A percentile compares a stretch with the other conserved stretches of the same genome.
Evolutionary conservation across 2,329 filamentous ascomycete genomes (phyloP).

Genomic region (Sclerotinia sclerotiorum): DNA sequence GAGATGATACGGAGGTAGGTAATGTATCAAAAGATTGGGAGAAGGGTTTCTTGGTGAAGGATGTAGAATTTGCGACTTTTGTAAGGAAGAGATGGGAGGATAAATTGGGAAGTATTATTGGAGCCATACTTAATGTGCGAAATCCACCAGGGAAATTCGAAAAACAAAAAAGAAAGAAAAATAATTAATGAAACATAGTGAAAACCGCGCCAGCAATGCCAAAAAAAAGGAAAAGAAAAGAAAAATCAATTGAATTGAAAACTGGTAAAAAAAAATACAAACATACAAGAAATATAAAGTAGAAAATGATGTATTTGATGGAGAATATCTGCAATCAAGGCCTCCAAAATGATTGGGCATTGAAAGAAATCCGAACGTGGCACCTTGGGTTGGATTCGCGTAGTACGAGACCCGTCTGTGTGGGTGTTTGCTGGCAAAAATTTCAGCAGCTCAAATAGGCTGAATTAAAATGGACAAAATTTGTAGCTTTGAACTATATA

Average conservation of each 20-base stretch:
- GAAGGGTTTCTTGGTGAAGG: neutral
- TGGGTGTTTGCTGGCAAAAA: slow-evolving; percentile 26
- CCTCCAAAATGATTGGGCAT: slow-evolving; percentile 23
- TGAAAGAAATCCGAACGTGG: slow-evolving; percentile 20
- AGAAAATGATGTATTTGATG: neutral
- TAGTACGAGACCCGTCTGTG: slow-evolving; percentile 15
- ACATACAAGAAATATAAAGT: neutral
- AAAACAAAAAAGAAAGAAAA: too few relatives aligned
- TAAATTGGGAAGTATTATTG: slow-evolving; percentile 2
- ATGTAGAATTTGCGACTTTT: neutral
- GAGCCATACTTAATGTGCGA: slow-evolving; percentile 7
- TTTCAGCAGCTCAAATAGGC: neutral
- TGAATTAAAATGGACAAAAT: neutral
- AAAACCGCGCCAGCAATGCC: neutral
- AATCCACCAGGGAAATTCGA: slow-evolving; percentile 2
- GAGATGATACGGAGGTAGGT: neutral
- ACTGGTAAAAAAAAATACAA: neutral
- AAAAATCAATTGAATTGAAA: slow-evolving; percentile 3
- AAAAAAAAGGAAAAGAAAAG: neutral
- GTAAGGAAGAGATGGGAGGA: neutral
- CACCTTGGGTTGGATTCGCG: slow-evolving; percentile 22
- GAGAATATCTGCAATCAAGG: slow-evolving; percentile 2
- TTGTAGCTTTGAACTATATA: neutral
- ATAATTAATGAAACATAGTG: neutral
- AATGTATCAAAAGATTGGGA: neutral